Evolutionary conservation across 75 land plant genomes (phyloP).

Genomic region (Picea glauca): DNA sequence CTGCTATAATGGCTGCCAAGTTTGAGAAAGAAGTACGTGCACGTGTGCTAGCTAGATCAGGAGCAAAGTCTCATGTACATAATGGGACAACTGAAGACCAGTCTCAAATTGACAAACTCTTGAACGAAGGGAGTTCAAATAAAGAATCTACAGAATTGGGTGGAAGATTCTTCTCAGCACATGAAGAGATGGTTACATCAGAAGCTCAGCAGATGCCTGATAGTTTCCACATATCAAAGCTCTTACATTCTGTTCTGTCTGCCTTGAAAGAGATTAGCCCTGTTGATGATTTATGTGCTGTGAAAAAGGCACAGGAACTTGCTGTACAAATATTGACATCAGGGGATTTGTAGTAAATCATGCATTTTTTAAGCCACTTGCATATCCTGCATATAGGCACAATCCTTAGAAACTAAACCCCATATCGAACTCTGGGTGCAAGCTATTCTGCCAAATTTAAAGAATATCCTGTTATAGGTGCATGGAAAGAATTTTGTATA

Average conservation of each 20-base stretch:
- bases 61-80: not conserved
- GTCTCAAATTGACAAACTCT: not conserved
- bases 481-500: not conserved
- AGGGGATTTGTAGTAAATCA: not conserved
- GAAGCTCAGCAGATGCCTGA: conserved; percentile 4
- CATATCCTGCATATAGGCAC: not conserved
- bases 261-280: not conserved
- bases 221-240: not conserved
- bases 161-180: not conserved
- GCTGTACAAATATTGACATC: conserved; percentile 3
- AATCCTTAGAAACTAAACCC: not conserved
- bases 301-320: not conserved
- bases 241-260: not conserved
- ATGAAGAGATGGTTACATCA: conserved; percentile 3
- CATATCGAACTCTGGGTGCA: not conserved
- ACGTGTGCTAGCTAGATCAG: conserved; percentile 13
- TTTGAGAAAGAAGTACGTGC: conserved; percentile 50
- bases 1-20: conserved; percentile 73
- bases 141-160: not conserved
- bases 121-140: not conserved
- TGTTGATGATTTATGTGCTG: conserved; percentile 4
- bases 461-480: not conserved
- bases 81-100: not conserved
- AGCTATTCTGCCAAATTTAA: not conserved
- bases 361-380: conserved; percentile 2